Conservation (phyloP, 352 stramenopile species). For the Pythium aquatile region DNA sequence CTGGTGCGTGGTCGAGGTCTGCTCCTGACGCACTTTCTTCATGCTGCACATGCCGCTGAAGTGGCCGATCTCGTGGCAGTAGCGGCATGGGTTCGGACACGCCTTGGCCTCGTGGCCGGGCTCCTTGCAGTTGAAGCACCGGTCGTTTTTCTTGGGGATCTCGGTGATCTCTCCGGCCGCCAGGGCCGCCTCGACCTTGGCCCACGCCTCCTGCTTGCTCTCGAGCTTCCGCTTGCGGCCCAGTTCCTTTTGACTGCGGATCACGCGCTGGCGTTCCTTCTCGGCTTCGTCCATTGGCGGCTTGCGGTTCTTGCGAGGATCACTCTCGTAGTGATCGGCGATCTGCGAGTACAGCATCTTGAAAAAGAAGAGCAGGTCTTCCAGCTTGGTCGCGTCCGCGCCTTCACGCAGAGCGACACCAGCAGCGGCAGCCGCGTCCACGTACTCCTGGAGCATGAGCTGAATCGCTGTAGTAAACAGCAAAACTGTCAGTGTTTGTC, state of each 20-base stretch:
- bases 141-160: constrained; percentile 41
- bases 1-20: constrained; percentile 44
- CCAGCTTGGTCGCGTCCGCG: constrained; percentile 38
- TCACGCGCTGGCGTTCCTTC: constrained; percentile 72
- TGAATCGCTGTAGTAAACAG: constrained; percentile 53
- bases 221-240: constrained; percentile 74
- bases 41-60: constrained; percentile 74
- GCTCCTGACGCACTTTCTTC: constrained; percentile 53
- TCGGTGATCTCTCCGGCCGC: constrained; percentile 44
- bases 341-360: constrained; percentile 74
- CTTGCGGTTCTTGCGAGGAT: constrained; percentile 48
- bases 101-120: constrained; percentile 73
- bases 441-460: constrained; percentile 80
- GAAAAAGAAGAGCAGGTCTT: constrained; percentile 84
- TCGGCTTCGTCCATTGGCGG: constrained; percentile 79
- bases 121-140: constrained; percentile 87
- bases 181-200: constrained; percentile 45
- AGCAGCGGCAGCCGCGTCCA: constrained; percentile 36
- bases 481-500: neutral
- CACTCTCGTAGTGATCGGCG: constrained; percentile 53
- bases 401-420: constrained; percentile 35
- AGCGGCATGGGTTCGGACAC: constrained; percentile 73
- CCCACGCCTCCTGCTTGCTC: constrained; percentile 62
- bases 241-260: constrained; percentile 75
- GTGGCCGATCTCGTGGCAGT: constrained; percentile 74